These are phyloP conservation scores for Lipomyces anomalus DNA, from an alignment of 805 yeast species.

Conservation along the genomic window DNA sequence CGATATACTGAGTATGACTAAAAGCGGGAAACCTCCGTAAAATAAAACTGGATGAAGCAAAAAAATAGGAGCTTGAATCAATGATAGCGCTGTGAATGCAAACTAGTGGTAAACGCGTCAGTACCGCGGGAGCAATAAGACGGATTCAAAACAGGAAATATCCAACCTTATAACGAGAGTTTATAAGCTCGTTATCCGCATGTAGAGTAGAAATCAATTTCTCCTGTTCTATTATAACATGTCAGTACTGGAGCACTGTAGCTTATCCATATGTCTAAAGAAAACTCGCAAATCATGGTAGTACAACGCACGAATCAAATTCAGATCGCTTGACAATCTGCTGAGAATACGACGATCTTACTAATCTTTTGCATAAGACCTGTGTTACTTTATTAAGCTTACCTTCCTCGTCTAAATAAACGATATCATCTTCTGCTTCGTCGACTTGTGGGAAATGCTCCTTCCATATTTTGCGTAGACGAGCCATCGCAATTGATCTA, in stretches of 20 bases:
- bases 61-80: constrained; percentile 17
- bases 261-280: too few relatives aligned
- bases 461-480: constrained; percentile 12
- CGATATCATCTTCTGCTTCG: constrained; percentile 7
- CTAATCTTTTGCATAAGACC: too few relatives aligned
- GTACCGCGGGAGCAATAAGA: background rate
- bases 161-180: constrained; percentile 14
- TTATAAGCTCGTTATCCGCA: constrained; percentile 15
- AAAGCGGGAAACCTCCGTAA: constrained; percentile 7
- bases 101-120: background rate
- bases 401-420: constrained; percentile 23
- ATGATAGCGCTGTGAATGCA: constrained; percentile 10
- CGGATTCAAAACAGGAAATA: too few relatives aligned
- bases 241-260: too few relatives aligned
- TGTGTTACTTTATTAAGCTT: too few relatives aligned
- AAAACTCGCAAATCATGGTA: too few relatives aligned
- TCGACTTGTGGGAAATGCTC: constrained; percentile 6
- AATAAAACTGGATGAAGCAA: constrained; percentile 15
- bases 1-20: constrained; percentile 9
- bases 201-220: constrained; percentile 13
- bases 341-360: too few relatives aligned
- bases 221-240: constrained; percentile 13
- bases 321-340: too few relatives aligned
- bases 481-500: too few relatives aligned
- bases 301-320: too few relatives aligned